A percentile compares a stretch with the other conserved stretches of the same genome.
Conservation (phyloP, 1,284 basidiomycete species). For the Rhodotorula glutinis region DNA sequence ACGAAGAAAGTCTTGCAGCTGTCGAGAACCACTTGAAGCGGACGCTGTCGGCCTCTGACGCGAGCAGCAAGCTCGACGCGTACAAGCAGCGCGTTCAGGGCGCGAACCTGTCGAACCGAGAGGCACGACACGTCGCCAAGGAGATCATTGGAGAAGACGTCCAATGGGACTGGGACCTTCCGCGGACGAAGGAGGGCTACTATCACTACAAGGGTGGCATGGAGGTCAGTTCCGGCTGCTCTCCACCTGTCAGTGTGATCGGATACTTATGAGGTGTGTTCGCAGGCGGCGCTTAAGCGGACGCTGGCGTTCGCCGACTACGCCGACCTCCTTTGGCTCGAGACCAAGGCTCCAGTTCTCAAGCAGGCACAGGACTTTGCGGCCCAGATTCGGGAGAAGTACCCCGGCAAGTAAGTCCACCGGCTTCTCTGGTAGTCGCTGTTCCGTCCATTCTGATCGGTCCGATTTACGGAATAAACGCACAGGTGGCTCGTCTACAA, state of each 20-base stretch:
- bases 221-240: slow-evolving; percentile 51
- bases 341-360: slow-evolving; percentile 81
- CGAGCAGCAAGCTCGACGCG: slow-evolving; percentile 58
- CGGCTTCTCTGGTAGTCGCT: slow-evolving; percentile 1
- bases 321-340: slow-evolving; percentile 82
- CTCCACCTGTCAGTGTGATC: background rate
- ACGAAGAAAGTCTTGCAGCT: slow-evolving; percentile 32
- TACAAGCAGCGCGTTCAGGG: slow-evolving; percentile 63
- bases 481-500: slow-evolving; percentile 80
- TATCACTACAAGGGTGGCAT: slow-evolving; percentile 84
- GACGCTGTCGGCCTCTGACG: slow-evolving; percentile 56
- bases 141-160: slow-evolving; percentile 68
- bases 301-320: slow-evolving; percentile 74
- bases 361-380: slow-evolving; percentile 76
- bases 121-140: slow-evolving; percentile 68
- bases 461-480: too few relatives aligned
- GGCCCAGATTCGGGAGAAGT: slow-evolving; percentile 65
- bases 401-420: slow-evolving; percentile 62
- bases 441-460: too few relatives aligned
- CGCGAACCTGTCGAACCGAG: slow-evolving; percentile 61
- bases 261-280: too few relatives aligned
- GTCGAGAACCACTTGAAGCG: slow-evolving; percentile 55
- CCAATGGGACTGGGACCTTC: slow-evolving; percentile 82
- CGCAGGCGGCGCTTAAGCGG: slow-evolving; percentile 72
- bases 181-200: slow-evolving; percentile 86